Conservation (phyloP, 192 early-diverging fungal species). For the Umbelopsis isabellina region DNA sequence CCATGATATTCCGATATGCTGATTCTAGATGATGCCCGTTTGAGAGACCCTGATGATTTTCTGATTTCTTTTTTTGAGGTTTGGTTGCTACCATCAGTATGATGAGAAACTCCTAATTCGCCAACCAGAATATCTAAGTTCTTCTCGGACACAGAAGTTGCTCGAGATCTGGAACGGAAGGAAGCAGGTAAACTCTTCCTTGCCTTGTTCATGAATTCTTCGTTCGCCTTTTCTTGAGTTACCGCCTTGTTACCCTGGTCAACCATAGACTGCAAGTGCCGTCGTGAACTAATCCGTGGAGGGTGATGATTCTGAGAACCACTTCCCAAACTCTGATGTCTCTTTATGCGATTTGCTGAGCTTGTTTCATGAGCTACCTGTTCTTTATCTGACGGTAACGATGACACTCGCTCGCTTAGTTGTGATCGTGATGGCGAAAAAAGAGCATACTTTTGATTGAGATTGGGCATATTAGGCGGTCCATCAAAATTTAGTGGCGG, state of each 20-base stretch:
- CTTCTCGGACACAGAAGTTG: background rate
- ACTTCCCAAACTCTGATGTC: constrained; percentile 11
- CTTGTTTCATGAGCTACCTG: background rate
- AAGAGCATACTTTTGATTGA: constrained; percentile 4
- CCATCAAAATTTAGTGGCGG: constrained; percentile 12
- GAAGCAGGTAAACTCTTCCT: constrained; percentile 13
- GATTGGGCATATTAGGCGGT: constrained; percentile 1
- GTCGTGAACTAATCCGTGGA: constrained; percentile 1
- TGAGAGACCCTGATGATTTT: background rate
- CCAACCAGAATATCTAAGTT: background rate
- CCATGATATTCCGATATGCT: constrained; percentile 42
- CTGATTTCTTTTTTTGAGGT: background rate
- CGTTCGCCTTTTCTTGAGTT: background rate
- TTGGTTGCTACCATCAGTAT: background rate
- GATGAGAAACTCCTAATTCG: background rate
- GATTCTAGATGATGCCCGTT: constrained; percentile 30
- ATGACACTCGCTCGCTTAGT: background rate
- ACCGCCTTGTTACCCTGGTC: background rate
- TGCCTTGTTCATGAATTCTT: background rate
- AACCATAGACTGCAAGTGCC: background rate
- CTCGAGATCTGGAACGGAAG: background rate
- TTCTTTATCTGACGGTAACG: background rate
- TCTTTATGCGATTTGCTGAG: background rate
- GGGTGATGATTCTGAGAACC: background rate
- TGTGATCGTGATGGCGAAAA: background rate